Evolutionary conservation across 148 eudicot species (phyloP).

Genomic region (Cornus kousa): DNA sequence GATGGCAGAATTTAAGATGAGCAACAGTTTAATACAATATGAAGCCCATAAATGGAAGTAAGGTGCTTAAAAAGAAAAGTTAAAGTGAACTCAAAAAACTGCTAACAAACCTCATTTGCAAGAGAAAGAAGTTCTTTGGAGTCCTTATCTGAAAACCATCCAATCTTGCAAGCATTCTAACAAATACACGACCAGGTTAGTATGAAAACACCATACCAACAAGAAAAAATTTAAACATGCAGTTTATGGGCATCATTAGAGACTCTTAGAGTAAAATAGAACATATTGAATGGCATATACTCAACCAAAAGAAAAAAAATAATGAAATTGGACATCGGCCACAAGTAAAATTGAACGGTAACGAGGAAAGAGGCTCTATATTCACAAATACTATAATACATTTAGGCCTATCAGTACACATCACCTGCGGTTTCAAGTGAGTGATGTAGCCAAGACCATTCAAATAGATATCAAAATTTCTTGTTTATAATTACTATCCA

Average conservation of each 20-base stretch:
- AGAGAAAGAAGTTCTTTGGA: constrained; percentile 57
- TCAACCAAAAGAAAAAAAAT: background rate
- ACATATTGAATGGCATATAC: background rate
- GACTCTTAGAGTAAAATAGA: background rate
- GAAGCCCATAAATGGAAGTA: background rate
- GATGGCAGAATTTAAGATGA: background rate
- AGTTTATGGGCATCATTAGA: background rate
- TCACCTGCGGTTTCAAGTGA: background rate
- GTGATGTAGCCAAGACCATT: background rate
- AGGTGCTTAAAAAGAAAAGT: constrained; percentile 4
- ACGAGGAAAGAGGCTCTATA: background rate
- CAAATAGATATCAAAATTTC: background rate
- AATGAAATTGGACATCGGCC: background rate
- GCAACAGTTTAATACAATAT: background rate
- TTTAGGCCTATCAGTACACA: background rate
- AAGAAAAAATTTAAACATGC: background rate
- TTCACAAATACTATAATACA: background rate
- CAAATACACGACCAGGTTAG: constrained; percentile 5
- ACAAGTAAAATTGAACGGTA: background rate
- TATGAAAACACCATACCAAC: background rate
- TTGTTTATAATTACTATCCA: background rate
- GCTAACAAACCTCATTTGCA: constrained; percentile 59
- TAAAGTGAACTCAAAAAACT: background rate
- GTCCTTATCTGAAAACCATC: constrained; percentile 66
- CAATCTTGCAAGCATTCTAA: constrained; percentile 79